Base-by-base conservation (phyloP, 2,329 filamentous ascomycete genomes). In the Epichloe gansuensis region DNA sequence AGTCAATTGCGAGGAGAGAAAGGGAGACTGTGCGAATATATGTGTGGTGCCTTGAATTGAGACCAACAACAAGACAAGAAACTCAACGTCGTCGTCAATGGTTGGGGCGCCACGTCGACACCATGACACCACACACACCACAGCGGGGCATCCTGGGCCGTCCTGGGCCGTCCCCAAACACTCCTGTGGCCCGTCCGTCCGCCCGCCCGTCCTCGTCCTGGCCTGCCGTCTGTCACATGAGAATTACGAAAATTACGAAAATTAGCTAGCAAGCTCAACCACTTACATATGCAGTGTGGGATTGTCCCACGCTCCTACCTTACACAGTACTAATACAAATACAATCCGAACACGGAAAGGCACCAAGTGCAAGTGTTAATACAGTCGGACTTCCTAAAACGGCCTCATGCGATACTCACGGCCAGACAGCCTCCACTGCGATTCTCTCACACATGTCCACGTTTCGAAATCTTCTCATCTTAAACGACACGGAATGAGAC, bases 21-120 rank as follows among this genome's bases (percentile, higher is more conserved):
- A 49, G 44, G 47, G 25, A 48, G 38, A 39, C 21, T 3, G 34
- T 40, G 34, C 13, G 46, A 40, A 46, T 51, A 51, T 51, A 53
- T 39, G 13, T 41, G 41, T 46, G 35, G 9, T 39, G 15, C 21
- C 13, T 17, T 40, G 46, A 27, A n/a, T 23, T 17, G 13, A 17
- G 38, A 36, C 47, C 25, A 46, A 38, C 41, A 21, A 25, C 9
- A 31, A 12, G 36, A 50, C 49, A 39, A 48, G 12, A 31, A 27
- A 23, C 17, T 21, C 17, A 27, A 7, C 21, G 12, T 15, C 21
- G 42, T 25, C n/a, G n/a, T 2, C 46, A 36, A 23, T 49, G 25
- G 47, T 50, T 48, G 46, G 45, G 45, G 13, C 15, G 6, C 31
- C 38, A n/a, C 38, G n/a, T n/a, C 38, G n/a, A 13, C 49, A 45